Percentiles rank a stretch among this genome's conserved stretches.
phyloP scores from a whole-genome alignment of 2,329 filamentous ascomycete genomes.

The Colletotrichum sp. region DNA sequence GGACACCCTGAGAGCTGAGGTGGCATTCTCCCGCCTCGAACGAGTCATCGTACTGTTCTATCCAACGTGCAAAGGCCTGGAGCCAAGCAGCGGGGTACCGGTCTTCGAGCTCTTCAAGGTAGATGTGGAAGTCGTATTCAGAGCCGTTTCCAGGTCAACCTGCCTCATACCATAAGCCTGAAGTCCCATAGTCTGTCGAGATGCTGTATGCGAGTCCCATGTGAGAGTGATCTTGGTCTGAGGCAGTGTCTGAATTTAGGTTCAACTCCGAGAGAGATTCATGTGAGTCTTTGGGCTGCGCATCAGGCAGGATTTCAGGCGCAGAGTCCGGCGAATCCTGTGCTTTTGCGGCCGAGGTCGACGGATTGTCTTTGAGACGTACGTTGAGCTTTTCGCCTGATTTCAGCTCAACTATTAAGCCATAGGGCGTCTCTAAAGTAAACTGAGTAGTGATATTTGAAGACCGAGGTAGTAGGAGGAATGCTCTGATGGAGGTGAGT shows the following conservation, averaged over 20 bases:
- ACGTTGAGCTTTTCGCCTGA: not conserved
- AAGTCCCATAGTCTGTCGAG: rapidly evolving
- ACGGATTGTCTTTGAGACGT: not conserved
- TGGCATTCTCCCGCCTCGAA: not conserved
- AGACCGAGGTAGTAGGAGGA: not conserved
- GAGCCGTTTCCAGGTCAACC: rapidly evolving
- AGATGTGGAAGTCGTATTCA: not conserved
- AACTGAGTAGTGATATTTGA: not conserved
- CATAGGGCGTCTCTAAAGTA: not conserved
- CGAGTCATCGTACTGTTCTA: not conserved
- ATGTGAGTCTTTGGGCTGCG: rapidly evolving
- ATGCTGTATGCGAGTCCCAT: not conserved
- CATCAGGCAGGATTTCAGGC: not conserved
- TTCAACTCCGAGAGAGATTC: too few species aligned
- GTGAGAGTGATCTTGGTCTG: too few species aligned
- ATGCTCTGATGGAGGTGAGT: not conserved
- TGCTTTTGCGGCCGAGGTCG: not conserved
- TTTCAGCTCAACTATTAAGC: not conserved
- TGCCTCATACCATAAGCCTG: not conserved
- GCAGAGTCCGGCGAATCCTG: not conserved
- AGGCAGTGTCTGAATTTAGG: too few species aligned
- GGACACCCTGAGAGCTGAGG: not conserved
- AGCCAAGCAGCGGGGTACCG: not conserved
- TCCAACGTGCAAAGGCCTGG: not conserved
- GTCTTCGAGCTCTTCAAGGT: not conserved